Base-by-base conservation (phyloP, 495 filamentous ascomycete genomes). In the Daldinia childiae region DNA sequence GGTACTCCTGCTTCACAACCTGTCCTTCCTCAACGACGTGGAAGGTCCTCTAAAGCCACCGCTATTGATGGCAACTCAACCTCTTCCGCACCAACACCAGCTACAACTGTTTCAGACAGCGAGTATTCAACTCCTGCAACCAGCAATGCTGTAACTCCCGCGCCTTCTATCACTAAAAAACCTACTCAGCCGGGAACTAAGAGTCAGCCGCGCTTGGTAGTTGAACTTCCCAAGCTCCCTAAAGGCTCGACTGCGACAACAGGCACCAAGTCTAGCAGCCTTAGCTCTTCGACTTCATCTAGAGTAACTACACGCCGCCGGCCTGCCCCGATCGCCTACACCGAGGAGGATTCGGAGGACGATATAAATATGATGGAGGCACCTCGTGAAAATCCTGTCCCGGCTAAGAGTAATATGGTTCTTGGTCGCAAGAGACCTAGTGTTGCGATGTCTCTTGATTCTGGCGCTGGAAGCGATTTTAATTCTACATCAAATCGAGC, bases 101-200 rank as follows among this genome's bases (percentile, higher is more conserved):
- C 74, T 43, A 75, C 82, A 14, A 77, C 66, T 15, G 81, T 85
- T 41, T 86, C 85, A 1, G 87, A 84, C 6, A 88, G 84, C 57
- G 89, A 87, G 29, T 89, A 87, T 72, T 89, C 88, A 45, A 97
- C 93, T 4, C 92, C 93, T 8, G 90, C 88, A 21, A 97, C 93
- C 12, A 95, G 92, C 76, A 84, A 87, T 66, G 81, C 83, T 29
- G 85, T 84, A 4, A 91, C 91, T 8, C 88, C 91, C 0, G 79
- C 76, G 3, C 80, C 81, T 1, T 69, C 68, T 8, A 9, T 67
- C 4, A 55, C 70, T 6, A 14, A 71, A 2, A 69, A 74, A 1
- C 21, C 73, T 24, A 38, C 66, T 48, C 39, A 62, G 51, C 21
- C 74, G 6, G 14, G 62, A 12, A 17, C 27, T 64, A 57, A 19